These are phyloP conservation scores for Solanum paucissectum DNA, from an alignment of 257 asterid genomes.

Conservation along the genomic window DNA sequence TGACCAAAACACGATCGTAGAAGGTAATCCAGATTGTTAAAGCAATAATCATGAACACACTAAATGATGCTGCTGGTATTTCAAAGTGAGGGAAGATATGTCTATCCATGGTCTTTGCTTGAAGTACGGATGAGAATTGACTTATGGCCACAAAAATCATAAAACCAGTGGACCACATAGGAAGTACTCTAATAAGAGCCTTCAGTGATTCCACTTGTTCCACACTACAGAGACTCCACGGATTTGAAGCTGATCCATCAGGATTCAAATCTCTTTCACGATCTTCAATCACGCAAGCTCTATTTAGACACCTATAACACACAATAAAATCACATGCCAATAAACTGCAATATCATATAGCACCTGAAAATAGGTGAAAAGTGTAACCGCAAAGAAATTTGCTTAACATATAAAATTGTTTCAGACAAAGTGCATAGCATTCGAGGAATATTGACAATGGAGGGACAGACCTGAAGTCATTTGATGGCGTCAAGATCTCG, in stretches of 20 bases:
- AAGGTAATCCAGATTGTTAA: constrained; percentile 3
- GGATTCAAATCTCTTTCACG: constrained; percentile 2
- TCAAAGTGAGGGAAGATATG: constrained; percentile 3
- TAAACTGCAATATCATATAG: neutral
- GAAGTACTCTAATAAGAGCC: neutral
- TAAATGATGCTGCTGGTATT: constrained; percentile 15
- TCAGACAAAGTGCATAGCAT: neutral
- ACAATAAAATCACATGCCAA: neutral
- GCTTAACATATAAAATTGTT: neutral
- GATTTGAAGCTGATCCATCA: constrained; percentile 8
- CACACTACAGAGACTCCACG: constrained; percentile 1
- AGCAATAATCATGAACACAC: neutral
- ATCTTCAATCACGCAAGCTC: constrained; percentile 10
- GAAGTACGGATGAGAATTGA: neutral
- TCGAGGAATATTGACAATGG: neutral
- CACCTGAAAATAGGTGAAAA: neutral
- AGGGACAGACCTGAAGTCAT: constrained; percentile 2
- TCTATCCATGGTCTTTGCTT: constrained; percentile 2
- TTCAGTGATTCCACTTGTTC: constrained; percentile 5
- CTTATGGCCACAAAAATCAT: neutral
- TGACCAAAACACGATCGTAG: constrained; percentile 1
- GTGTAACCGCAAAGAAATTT: neutral
- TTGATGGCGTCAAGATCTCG: neutral
- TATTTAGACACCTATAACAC: constrained; percentile 1
- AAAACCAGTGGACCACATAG: constrained; percentile 12